Base-by-base conservation (phyloP, 2,329 filamentous ascomycete genomes). In the Fusarium nelsonii region DNA sequence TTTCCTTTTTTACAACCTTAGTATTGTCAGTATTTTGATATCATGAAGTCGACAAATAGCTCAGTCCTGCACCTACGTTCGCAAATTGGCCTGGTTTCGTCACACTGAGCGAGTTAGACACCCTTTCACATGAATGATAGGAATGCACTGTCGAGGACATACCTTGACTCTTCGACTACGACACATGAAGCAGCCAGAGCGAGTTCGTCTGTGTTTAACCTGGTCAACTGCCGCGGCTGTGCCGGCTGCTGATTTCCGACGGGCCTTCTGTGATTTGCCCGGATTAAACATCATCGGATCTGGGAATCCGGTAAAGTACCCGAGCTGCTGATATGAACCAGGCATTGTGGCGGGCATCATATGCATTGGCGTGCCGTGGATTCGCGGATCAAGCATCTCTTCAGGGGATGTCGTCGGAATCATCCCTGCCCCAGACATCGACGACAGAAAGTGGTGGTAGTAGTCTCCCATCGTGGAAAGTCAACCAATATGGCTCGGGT, bases 181-280 rank as follows among this genome's bases (percentile, higher is more conserved):
- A 80, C 96, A 99, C 46, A 94, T 98, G 70, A 85, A 97, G 81
- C 96, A 99, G 30, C 96, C 96, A 68, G 94, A 97, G 73, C 96
- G 87, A 43, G 96, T 98, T 72, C 96, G 89, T 65, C 94, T 91
- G 78, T 98, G 95, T 80, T 98, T 98, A 71, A 97, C 91, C 75
- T 92, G 90, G 65, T 97, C 78, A 37, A 70, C 43, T 23, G 75
- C 92, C 48, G 82, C 67, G 4, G 83, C 84, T 3, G 82, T 77
- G 1, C 70, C 75, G 32, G 72, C 64, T 10, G 68, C 72, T 18
- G 85, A 86, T 69, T 87, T 88, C 58, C 85, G 83, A 51, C 86
- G 81, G 65, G 78, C 81, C 72, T 85, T 82, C 50, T 84, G 81
- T 12, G 82, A 69, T 71, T 86, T 86, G 16, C 83, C 77, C 3